Percentiles rank a stretch among this genome's conserved stretches.
These are phyloP conservation scores for Takashimella tepidaria DNA, from an alignment of 1,284 basidiomycete species.

Conservation along the genomic window DNA sequence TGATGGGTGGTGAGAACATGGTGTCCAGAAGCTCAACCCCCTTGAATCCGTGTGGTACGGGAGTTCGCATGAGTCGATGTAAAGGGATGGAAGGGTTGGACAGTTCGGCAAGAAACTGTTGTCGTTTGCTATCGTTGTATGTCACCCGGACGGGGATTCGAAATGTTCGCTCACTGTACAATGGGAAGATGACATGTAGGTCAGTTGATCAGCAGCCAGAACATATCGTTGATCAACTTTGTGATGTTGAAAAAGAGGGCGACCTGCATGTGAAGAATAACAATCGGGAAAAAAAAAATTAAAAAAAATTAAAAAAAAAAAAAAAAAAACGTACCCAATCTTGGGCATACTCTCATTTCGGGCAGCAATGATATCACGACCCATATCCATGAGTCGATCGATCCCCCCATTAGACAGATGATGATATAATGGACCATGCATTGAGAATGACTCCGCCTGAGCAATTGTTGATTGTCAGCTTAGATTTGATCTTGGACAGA, in stretches of 20 bases:
- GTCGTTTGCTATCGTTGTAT: constrained; percentile 79
- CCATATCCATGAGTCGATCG: constrained; percentile 66
- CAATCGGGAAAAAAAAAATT: too few species aligned
- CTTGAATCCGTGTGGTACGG: constrained; percentile 88
- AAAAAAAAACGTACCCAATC: constrained; percentile 28
- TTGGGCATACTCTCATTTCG: constrained; percentile 44
- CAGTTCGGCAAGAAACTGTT: constrained; percentile 85
- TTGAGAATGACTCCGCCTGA: constrained; percentile 55
- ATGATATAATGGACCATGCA: constrained; percentile 53
- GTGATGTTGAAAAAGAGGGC: too few species aligned
- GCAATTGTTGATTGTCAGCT: constrained; percentile 5
- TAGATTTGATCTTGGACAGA: not conserved
- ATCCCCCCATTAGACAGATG: constrained; percentile 55
- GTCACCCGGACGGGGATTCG: constrained; percentile 83
- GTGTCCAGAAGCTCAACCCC: constrained; percentile 87
- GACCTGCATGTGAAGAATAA: too few species aligned
- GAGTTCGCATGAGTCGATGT: constrained; percentile 72
- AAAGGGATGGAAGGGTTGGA: constrained; percentile 85
- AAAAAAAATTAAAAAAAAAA: not conserved
- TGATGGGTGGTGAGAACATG: constrained; percentile 54
- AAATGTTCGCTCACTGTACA: constrained; percentile 66
- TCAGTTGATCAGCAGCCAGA: not conserved
- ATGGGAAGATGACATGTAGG: too few species aligned
- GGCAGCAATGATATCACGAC: constrained; percentile 70
- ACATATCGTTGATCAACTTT: too few species aligned